A percentile compares a stretch with the other conserved stretches of the same genome.
Conservation (phyloP, 495 filamentous ascomycete species). For the Daldinia loculata region DNA sequence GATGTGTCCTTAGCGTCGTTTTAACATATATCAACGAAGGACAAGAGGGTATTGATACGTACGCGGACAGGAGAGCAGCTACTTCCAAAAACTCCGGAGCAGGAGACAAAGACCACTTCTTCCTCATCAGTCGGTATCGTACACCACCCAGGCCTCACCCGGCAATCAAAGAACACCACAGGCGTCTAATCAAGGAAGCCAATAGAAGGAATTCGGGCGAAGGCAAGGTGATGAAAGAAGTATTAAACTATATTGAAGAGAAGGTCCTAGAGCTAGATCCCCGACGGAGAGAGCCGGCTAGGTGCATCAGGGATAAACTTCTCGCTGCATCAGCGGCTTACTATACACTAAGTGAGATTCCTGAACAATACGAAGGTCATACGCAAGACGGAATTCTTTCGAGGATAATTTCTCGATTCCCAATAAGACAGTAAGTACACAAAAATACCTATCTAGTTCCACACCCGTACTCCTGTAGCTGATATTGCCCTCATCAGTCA, state of each 20-base stretch:
- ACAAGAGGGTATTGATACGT: slow-evolving; percentile 40
- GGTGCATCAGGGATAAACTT: slow-evolving; percentile 24
- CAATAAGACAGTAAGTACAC: not conserved
- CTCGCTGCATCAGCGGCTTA: slow-evolving; percentile 12
- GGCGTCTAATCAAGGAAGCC: slow-evolving; percentile 38
- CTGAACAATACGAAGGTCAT: not conserved
- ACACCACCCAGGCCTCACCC: slow-evolving; percentile 37
- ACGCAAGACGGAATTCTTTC: not conserved
- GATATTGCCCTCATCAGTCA: not conserved
- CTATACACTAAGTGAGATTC: not conserved
- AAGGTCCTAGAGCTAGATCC: slow-evolving; percentile 30
- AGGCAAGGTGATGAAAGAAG: slow-evolving; percentile 28
- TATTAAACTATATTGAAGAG: slow-evolving; percentile 39
- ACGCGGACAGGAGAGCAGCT: slow-evolving; percentile 32
- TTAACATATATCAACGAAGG: slow-evolving; percentile 49
- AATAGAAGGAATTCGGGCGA: slow-evolving; percentile 31
- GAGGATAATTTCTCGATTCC: not conserved
- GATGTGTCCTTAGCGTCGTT: slow-evolving; percentile 49
- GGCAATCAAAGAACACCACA: slow-evolving; percentile 41
- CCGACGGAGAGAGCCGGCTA: slow-evolving; percentile 22
- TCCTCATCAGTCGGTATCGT: slow-evolving; percentile 35
- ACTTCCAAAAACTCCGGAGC: slow-evolving; percentile 23
- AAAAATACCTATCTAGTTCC: not conserved
- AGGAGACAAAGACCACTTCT: slow-evolving; percentile 46
- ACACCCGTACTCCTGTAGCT: not conserved